Base-by-base conservation (phyloP, 2,329 filamentous ascomycete genomes). In the Albophoma yamanashiensis region DNA sequence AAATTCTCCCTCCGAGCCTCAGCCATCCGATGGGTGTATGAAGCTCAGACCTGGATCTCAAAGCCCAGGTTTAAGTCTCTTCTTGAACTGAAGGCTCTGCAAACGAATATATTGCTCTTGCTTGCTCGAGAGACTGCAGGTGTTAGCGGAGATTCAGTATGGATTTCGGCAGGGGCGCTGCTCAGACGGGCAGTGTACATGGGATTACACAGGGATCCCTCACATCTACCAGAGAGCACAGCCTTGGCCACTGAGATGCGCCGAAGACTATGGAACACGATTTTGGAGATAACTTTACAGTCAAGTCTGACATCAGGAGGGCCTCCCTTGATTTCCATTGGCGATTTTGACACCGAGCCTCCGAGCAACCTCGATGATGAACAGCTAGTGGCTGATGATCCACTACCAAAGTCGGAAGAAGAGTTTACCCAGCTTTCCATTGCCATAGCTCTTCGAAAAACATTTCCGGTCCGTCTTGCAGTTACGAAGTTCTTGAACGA, bases 1-100 rank as follows among this genome's bases (percentile, higher is more conserved):
- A 62, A 69, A 0, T 85, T 82, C 59, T 79, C 77, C 0, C 64
- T 84, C 42, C 77, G 82, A 8, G 58, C 70, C 7, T 73, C 74
- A 0, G 83, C 83, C 0, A 71, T 78, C n/a, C 74, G 70, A 36
- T 87, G 83, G 84, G 70, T 85, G 0, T 80, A 82, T 59, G 82
- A 85, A 62, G 83, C 79, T 0, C 79, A 82, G 53, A 76, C 76
- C 0, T 87, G 81, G 80, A 58, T 82, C 0, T 77, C 79, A 0
- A 75, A 77, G 6, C 84, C 83, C 0, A 72, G 78, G 3, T 79
- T 78, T 65, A 87, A 86, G 62, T 74, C 76, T 0, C 71, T 76
- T 0, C 71, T 86, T 0, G 76, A 72, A 1, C 70, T 85, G 0
- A 75, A 78, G 38, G 75, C 27, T 14, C 14, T 87, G 0, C 84